A percentile compares a stretch with the other conserved stretches of the same genome.
Conservation (phyloP, 2,329 filamentous ascomycete species). For the Ophiosphaerella herpotricha region DNA sequence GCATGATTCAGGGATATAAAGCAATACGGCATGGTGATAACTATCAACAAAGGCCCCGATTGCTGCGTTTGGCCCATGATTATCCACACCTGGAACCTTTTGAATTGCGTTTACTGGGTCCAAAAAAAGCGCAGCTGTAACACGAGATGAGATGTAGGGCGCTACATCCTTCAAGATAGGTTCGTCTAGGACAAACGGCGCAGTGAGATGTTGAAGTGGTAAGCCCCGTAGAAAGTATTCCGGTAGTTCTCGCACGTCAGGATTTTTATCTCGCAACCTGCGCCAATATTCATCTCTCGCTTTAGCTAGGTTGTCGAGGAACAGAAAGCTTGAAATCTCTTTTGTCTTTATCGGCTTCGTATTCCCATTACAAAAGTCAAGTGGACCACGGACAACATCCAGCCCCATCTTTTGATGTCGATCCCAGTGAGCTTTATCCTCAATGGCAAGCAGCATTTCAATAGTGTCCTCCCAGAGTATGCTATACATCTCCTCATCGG, state of each 20-base stretch:
- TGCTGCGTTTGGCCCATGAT: conserved; percentile 27
- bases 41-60: conserved; percentile 44
- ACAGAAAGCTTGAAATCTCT: conserved; percentile 30
- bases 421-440: conserved; percentile 19
- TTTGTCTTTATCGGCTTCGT: conserved; percentile 1
- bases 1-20: conserved; percentile 23
- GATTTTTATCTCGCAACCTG: conserved; percentile 25
- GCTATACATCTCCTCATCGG: conserved; percentile 20
- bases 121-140: conserved; percentile 24
- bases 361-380: background rate
- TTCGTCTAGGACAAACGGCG: conserved; percentile 13
- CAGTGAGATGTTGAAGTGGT: conserved; percentile 38
- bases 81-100: conserved; percentile 12
- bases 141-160: conserved; percentile 35
- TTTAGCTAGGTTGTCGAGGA: conserved; percentile 44
- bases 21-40: conserved; percentile 32
- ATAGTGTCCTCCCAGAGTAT: conserved; percentile 29
- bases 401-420: conserved; percentile 19
- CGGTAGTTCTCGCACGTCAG: conserved; percentile 31
- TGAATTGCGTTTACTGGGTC: conserved; percentile 19
- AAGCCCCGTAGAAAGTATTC: conserved; percentile 40
- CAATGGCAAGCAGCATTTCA: conserved; percentile 21
- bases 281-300: conserved; percentile 40
- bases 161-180: conserved; percentile 12
- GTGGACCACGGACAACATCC: conserved; percentile 11